A percentile compares a stretch with the other conserved stretches of the same genome.
Conservation (phyloP, 208 protist genomes). For the Strigomonas galati region DNA sequence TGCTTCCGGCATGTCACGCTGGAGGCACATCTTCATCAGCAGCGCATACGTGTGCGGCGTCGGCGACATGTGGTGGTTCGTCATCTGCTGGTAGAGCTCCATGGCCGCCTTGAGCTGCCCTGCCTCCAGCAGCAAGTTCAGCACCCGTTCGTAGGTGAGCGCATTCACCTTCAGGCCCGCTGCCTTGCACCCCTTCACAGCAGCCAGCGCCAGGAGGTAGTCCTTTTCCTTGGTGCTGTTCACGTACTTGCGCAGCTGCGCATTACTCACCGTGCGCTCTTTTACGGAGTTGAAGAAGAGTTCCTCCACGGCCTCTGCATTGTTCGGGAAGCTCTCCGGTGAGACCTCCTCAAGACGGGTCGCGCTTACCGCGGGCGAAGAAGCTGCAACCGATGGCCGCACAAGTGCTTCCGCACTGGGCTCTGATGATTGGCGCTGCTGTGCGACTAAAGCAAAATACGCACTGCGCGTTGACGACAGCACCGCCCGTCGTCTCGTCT, state of each 20-base stretch:
- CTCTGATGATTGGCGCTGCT: not conserved
- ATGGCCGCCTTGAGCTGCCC: conserved; percentile 78
- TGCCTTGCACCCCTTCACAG: conserved; percentile 51
- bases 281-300: conserved; percentile 60
- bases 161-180: conserved; percentile 59
- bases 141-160: conserved; percentile 62
- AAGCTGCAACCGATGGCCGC: not conserved
- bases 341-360: not conserved
- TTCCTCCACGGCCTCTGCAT: conserved; percentile 43
- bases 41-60: conserved; percentile 66
- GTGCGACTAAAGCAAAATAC: too few species aligned
- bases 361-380: not conserved
- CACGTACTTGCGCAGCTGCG: conserved; percentile 68
- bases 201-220: conserved; percentile 49
- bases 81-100: conserved; percentile 73
- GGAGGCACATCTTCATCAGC: conserved; percentile 78
- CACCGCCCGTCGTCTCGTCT: too few species aligned
- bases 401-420: not conserved
- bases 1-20: conserved; percentile 52
- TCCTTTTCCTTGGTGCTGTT: conserved; percentile 39
- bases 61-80: conserved; percentile 47
- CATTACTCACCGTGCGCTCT: conserved; percentile 79
- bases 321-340: not conserved
- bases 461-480: too few species aligned
- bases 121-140: conserved; percentile 51